Evolutionary conservation across 306 rosid genomes (phyloP), one percentile per base, ranked within the genome.

Genomic region (Cucurbita maxima): DNA sequence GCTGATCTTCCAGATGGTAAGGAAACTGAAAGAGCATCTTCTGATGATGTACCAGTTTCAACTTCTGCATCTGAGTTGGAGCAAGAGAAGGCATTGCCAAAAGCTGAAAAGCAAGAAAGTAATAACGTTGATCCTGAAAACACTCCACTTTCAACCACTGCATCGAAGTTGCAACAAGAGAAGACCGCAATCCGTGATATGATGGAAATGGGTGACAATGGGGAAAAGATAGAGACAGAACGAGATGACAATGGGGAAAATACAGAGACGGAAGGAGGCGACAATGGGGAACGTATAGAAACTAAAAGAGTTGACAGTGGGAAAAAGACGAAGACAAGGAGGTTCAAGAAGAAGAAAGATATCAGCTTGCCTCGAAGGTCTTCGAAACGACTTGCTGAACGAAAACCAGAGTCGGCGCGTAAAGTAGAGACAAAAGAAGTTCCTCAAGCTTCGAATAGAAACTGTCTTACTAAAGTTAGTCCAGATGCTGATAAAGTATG

Each of bases 351-450:
- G 59, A 61, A 84, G 76, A 81, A 82, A 70, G 79, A 83, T 18
- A 79, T 74, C 73, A 80, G 36, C 70, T 72, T 80, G 79, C 80
- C 81, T 62, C 80, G 73, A 53, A 88, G 97, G 22, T 86, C 78
- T 73, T 93, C 97, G 18, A 89, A 67, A 37, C 85, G 96, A 80
- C 90, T 90, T 77, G 86, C 98, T 81, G 91, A 90, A 74, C 19
- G 58, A 78, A 84, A 79, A 77, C 89, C 88, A 75, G 85, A 82
- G 75, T 81, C 77, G 61, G 72, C 63, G 77, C 72, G 60, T 52
- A 71, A 81, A 62, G 77, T 72, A 72, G 77, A 72, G 57, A 22
- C 74, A 61, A 79, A 66, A 56, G 88, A 84, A 67, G 81, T 74
- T 76, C 64, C 61, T 76, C 78, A 71, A 77, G 79, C 67, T 82